These are phyloP conservation scores for Calonectria ilicicola DNA, from an alignment of 2,329 filamentous ascomycete genomes.

Conservation along the genomic window DNA sequence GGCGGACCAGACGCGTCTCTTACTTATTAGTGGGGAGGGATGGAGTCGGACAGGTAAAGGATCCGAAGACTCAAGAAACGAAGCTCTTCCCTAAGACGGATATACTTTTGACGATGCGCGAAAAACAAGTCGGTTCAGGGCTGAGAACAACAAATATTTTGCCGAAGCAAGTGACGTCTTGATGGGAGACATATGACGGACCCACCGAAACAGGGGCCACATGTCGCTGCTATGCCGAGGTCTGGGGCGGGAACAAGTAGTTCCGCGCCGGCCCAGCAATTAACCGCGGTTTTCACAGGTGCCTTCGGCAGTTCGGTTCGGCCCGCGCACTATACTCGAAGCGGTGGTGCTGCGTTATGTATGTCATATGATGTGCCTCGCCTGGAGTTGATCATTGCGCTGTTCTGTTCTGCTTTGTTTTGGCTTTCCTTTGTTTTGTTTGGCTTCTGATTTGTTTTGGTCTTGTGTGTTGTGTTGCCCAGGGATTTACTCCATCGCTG, in stretches of 20 bases:
- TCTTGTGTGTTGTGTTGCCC: no score
- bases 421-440: neutral
- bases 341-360: neutral
- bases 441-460: no score
- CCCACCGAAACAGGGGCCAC: slow-evolving; percentile 3
- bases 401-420: no score
- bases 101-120: neutral
- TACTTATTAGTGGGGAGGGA: neutral
- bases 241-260: slow-evolving; percentile 6
- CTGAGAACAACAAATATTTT: neutral
- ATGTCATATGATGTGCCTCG: neutral
- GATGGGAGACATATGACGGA: slow-evolving; percentile 10
- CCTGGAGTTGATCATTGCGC: neutral
- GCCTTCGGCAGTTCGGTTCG: slow-evolving; percentile 7
- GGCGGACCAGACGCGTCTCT: neutral
- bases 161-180: neutral
- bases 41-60: neutral
- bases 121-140: neutral
- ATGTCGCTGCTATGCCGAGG: slow-evolving; percentile 12
- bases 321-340: slow-evolving; percentile 8
- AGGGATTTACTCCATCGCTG: no score
- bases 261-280: slow-evolving; percentile 4
- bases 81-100: neutral
- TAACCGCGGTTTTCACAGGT: slow-evolving; percentile 2
- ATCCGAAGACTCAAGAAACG: neutral